Base-by-base conservation (phyloP, 768 basidiomycete species). In the Kondoa malvinella region DNA sequence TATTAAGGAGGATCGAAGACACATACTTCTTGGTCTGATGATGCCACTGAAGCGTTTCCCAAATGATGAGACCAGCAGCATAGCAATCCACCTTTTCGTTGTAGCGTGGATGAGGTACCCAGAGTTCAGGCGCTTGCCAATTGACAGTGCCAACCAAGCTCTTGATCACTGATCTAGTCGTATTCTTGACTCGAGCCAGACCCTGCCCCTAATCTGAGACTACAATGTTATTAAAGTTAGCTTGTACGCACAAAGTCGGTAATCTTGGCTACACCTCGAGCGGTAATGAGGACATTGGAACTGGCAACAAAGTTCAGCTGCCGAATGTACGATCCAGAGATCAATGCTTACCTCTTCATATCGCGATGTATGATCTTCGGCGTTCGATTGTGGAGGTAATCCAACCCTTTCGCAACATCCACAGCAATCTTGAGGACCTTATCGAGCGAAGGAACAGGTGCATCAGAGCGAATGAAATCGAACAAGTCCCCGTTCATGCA, bases 111-210 rank as follows among this genome's bases (percentile, higher is more conserved):
- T 91, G 88, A 1, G 95, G 85, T 72, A 88, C 86, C 95, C 95
- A 97, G 34, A 99, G 82, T 77, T 99, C 95, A 1, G 95, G 95
- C 25, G 95, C 94, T 78, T 99, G 95, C 92, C 94, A 99, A 76
- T 97, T 97, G 75, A 97, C 95, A 1, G 95, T 99, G n/a, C 95
- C 95, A n/a, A 99, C 95, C 64, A 97, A 79, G 73, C 89, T 92
- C 68, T 89, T 86, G 66, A 99, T 89, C 89, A 99, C 95, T 2
- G 92, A 96, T 67, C 94, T 83, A 12, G 95, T 97, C 29, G 91
- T 92, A 73, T 92, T 90, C 77, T 97, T 97, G 70, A 97, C 94
- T 75, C 97, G 91, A n/a, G 95, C 95, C 63, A 97, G 82, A 26
- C 95, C 40, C 40, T 50, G 40, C 21, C 21, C 40, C 21, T 50